Percentiles rank a stretch among this genome's conserved stretches.
phyloP scores from a whole-genome alignment of 345 rosid species.

The Eucalyptus shirleyi region DNA sequence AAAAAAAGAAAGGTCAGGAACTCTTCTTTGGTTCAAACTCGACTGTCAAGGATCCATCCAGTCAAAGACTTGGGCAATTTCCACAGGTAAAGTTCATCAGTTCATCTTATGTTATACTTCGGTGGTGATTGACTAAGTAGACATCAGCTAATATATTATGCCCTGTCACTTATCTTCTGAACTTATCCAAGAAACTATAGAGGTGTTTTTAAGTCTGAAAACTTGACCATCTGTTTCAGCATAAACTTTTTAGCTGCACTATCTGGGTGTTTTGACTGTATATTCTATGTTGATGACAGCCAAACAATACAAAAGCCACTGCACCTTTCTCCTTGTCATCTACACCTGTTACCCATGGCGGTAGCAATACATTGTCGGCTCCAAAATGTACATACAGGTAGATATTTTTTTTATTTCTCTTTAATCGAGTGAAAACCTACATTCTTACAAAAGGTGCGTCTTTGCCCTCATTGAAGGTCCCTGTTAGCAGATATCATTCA shows the following conservation, averaged over 20 bases:
- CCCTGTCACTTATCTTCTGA: neutral
- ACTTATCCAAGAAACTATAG: neutral
- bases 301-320: slow-evolving; percentile 35
- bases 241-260: neutral
- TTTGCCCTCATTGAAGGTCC: slow-evolving; percentile 47
- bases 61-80: slow-evolving; percentile 48
- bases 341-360: slow-evolving; percentile 32
- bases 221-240: neutral
- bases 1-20: slow-evolving; percentile 84
- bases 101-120: neutral
- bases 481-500: slow-evolving; percentile 90
- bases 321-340: slow-evolving; percentile 37
- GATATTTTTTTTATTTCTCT: neutral
- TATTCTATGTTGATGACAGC: slow-evolving; percentile 26
- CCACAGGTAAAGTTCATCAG: slow-evolving; percentile 46
- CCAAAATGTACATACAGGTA: slow-evolving; percentile 86
- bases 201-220: neutral
- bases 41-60: slow-evolving; percentile 43
- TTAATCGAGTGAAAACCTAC: neutral
- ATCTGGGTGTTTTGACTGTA: neutral
- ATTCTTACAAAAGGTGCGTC: slow-evolving; percentile 2
- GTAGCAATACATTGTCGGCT: slow-evolving; percentile 18
- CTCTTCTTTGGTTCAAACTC: slow-evolving; percentile 38
- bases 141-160: neutral
- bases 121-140: neutral